phyloP scores from a whole-genome alignment of 371 early-diverging fungal genomes.

The Mortierella sp. region DNA sequence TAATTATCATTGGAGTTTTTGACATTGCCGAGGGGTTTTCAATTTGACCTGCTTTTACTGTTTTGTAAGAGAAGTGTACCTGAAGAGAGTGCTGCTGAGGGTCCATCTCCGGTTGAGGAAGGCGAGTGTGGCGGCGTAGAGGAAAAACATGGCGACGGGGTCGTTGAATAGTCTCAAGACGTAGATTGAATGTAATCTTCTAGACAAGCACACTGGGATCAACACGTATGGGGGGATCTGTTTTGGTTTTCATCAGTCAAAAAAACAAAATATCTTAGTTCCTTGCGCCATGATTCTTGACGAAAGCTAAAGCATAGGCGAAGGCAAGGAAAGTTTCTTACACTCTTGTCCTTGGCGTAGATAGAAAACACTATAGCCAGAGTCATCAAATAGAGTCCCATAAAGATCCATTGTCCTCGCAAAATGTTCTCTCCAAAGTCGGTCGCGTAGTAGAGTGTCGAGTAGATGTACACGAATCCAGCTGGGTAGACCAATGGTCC shows the following conservation, averaged over 20 bases:
- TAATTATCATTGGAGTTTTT: neutral
- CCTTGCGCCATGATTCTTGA: neutral
- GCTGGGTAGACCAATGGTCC: slow-evolving; percentile 97
- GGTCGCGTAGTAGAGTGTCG: slow-evolving; percentile 78
- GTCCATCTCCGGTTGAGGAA: slow-evolving; percentile 70
- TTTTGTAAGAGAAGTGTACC: slow-evolving; percentile 59
- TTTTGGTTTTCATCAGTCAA: neutral
- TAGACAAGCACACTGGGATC: slow-evolving; percentile 76
- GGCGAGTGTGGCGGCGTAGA: slow-evolving; percentile 75
- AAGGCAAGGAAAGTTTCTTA: neutral
- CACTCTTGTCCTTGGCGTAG: slow-evolving; percentile 63
- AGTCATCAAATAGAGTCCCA: slow-evolving; percentile 79
- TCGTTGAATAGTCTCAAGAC: slow-evolving; percentile 94
- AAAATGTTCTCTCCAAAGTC: slow-evolving; percentile 76
- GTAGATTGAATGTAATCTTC: slow-evolving; percentile 92
- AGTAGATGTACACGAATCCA: slow-evolving; percentile 92
- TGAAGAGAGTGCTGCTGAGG: slow-evolving; percentile 71
- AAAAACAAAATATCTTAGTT: neutral
- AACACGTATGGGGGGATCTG: slow-evolving; percentile 78
- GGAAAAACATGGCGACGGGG: slow-evolving; percentile 87
- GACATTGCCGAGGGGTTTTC: neutral
- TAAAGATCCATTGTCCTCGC: slow-evolving; percentile 87
- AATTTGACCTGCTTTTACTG: neutral
- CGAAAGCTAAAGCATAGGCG: too few relatives aligned
- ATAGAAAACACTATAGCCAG: slow-evolving; percentile 75